Percentiles rank a stretch among this genome's conserved stretches.
Conservation (phyloP, 2,329 filamentous ascomycete species). For the Colletotrichum musicola region DNA sequence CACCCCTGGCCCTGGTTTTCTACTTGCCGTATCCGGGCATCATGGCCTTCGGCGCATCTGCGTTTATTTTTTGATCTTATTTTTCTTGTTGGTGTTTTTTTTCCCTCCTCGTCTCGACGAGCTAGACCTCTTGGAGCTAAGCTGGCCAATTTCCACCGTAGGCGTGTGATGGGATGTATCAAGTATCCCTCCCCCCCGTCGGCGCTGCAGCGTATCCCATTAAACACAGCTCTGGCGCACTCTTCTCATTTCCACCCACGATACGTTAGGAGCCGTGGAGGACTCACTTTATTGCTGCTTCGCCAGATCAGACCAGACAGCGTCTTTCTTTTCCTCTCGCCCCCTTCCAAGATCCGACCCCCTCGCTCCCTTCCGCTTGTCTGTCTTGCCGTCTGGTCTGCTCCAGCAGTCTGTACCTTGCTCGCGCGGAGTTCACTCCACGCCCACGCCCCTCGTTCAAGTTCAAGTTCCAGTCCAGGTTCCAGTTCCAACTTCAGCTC, state of each 20-base stretch:
- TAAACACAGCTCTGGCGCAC: slow-evolving; percentile 32
- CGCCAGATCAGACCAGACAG: not conserved
- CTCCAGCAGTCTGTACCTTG: not conserved
- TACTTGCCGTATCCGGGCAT: slow-evolving; percentile 32
- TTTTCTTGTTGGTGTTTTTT: not conserved
- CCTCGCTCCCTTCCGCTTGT: not conserved
- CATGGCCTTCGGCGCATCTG: slow-evolving; percentile 17
- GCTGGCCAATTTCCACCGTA: slow-evolving; percentile 15
- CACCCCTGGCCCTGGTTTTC: not conserved
- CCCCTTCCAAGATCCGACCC: slow-evolving; percentile 3
- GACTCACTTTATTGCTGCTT: slow-evolving; percentile 19
- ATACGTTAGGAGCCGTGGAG: not conserved
- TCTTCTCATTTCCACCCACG: slow-evolving; percentile 27
- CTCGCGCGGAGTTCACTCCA: not conserved
- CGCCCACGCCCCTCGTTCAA: not conserved
- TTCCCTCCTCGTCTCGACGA: not conserved
- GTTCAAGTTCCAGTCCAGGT: not conserved
- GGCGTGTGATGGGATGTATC: not conserved
- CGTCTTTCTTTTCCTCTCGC: slow-evolving; percentile 32
- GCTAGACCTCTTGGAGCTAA: slow-evolving; percentile 24
- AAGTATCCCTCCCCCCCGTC: too few relatives aligned
- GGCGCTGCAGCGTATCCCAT: slow-evolving; percentile 6
- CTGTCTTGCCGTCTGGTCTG: too few relatives aligned
- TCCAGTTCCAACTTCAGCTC: not conserved
- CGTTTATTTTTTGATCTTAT: slow-evolving; percentile 14